These are phyloP conservation scores for Pythium monospermum DNA, from an alignment of 352 stramenopile species.

Conservation along the genomic window DNA sequence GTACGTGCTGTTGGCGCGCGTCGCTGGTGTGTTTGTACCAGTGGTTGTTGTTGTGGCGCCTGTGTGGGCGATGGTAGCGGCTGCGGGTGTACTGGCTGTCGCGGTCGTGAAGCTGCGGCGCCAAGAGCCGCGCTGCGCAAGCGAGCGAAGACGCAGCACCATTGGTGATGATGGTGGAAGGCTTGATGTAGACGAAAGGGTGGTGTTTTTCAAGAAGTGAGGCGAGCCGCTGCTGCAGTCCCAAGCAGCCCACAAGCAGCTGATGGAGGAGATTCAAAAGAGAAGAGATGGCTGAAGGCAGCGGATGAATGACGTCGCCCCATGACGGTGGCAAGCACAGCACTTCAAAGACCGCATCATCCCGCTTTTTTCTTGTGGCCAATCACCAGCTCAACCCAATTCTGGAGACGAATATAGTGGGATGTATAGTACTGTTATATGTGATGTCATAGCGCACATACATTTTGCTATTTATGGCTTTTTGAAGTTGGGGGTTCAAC, in stretches of 20 bases:
- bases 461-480: neutral
- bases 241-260: too few species aligned
- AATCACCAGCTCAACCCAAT: constrained; percentile 9
- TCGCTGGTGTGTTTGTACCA: constrained; percentile 3
- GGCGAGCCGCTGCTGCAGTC: too few species aligned
- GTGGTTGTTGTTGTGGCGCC: neutral
- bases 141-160: constrained; percentile 11
- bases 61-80: neutral
- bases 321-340: neutral
- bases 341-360: neutral
- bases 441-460: constrained; percentile 7
- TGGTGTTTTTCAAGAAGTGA: neutral
- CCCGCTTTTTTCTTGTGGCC: too few species aligned
- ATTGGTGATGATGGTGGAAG: neutral
- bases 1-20: constrained; percentile 32
- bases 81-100: constrained; percentile 1
- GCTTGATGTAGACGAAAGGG: neutral
- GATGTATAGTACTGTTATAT: neutral
- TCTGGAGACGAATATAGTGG: constrained; percentile 16
- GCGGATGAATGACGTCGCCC: constrained; percentile 4
- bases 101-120: constrained; percentile 6
- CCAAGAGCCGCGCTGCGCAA: neutral
- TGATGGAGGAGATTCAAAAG: too few species aligned
- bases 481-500: constrained; percentile 11
- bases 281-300: neutral